Conservation (phyloP, 805 yeast species). For the Yueomyces sinensis region DNA sequence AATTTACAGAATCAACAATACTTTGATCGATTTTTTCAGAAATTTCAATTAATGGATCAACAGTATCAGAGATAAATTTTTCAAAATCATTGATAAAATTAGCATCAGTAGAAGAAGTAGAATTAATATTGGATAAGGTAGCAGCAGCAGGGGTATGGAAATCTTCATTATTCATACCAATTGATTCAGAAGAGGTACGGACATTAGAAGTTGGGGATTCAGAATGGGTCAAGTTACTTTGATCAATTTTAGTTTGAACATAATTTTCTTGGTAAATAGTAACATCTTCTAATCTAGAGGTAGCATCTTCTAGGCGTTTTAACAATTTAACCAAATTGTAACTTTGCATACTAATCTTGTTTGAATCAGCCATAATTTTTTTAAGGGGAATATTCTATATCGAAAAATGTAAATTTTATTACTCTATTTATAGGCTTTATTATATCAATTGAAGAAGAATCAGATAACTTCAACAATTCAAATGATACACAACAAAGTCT, state of each 20-base stretch:
- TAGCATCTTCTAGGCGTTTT: constrained; percentile 82
- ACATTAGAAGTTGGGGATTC: neutral
- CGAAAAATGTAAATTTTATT: too few species aligned
- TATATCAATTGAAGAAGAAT: too few species aligned
- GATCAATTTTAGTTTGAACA: constrained; percentile 23
- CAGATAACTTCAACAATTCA: too few species aligned
- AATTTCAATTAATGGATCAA: constrained; percentile 45
- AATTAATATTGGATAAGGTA: constrained; percentile 1
- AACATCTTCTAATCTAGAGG: constrained; percentile 82
- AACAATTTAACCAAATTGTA: constrained; percentile 72
- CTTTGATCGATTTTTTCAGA: constrained; percentile 33
- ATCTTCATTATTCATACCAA: constrained; percentile 10
- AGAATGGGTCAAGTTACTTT: constrained; percentile 1
- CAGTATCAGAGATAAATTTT: constrained; percentile 33
- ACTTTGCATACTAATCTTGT: constrained; percentile 41
- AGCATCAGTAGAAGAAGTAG: constrained; percentile 18
- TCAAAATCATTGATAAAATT: constrained; percentile 42
- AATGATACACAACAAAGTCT: too few species aligned
- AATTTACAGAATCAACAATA: constrained; percentile 32
- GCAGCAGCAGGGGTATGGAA: constrained; percentile 7
- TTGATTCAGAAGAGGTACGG: neutral
- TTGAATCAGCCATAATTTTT: constrained; percentile 6
- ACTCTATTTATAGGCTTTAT: too few species aligned
- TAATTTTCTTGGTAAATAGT: constrained; percentile 64
- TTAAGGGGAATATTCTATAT: too few species aligned